A percentile compares a stretch with the other conserved stretches of the same genome.
Evolutionary conservation across 805 yeast species (phyloP).

Genomic region (Metschnikowia aberdeeniae): DNA sequence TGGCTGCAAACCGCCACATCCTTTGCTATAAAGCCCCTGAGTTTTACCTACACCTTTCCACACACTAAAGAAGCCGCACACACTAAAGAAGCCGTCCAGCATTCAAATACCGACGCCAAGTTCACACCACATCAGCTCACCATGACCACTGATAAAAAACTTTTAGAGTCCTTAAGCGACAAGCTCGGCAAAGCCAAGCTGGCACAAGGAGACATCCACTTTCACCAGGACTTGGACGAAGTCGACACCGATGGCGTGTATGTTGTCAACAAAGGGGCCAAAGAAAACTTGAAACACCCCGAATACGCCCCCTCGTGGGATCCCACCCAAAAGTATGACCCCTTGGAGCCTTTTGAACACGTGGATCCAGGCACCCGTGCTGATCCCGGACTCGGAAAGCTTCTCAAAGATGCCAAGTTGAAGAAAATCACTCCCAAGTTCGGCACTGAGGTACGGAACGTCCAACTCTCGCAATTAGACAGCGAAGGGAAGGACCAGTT

Average conservation of each 20-base stretch:
- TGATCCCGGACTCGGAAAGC: constrained; percentile 18
- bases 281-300: constrained; percentile 21
- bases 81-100: no score
- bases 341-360: constrained; percentile 26
- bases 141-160: neutral
- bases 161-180: neutral
- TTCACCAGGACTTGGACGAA: constrained; percentile 18
- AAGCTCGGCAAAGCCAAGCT: constrained; percentile 1
- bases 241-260: constrained; percentile 31
- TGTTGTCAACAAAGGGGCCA: constrained; percentile 28
- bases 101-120: no score
- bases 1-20: no score
- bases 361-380: constrained; percentile 29
- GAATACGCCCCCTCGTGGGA: constrained; percentile 32
- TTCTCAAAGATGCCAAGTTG: constrained; percentile 17
- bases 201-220: constrained; percentile 12
- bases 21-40: no score
- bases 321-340: constrained; percentile 26
- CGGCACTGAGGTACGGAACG: constrained; percentile 27
- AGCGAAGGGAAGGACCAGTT: constrained; percentile 30
- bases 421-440: constrained; percentile 29
- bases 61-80: no score
- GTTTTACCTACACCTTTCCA: neutral
- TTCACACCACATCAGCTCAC: neutral
- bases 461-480: constrained; percentile 27